These are phyloP conservation scores for Metschnikowia sp. DNA, from an alignment of 805 yeast species.

Conservation along the genomic window DNA sequence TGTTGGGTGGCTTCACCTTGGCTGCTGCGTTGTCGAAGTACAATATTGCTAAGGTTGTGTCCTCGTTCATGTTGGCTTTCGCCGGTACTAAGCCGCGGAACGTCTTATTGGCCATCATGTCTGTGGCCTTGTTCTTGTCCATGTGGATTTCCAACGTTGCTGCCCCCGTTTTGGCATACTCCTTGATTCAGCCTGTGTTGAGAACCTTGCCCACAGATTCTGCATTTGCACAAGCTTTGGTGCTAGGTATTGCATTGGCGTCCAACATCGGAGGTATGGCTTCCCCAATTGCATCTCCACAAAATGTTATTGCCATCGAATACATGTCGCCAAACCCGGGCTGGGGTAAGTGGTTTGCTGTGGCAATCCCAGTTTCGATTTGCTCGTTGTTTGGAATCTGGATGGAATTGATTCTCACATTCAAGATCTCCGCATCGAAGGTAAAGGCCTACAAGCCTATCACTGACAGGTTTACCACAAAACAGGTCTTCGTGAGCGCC, in stretches of 20 bases:
- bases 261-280: slow-evolving; percentile 96
- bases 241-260: slow-evolving; percentile 89
- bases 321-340: slow-evolving; percentile 73
- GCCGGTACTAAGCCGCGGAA: slow-evolving; percentile 86
- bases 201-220: slow-evolving; percentile 79
- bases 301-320: slow-evolving; percentile 86
- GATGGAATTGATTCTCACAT: slow-evolving; percentile 64
- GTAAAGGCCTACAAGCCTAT: slow-evolving; percentile 60
- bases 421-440: slow-evolving; percentile 49
- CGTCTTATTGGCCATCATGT: slow-evolving; percentile 77
- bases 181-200: slow-evolving; percentile 85
- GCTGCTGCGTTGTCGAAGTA: slow-evolving; percentile 94
- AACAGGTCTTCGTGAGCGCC: slow-evolving; percentile 70
- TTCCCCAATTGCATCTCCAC: slow-evolving; percentile 96
- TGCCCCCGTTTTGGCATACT: slow-evolving; percentile 89
- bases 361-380: slow-evolving; percentile 76
- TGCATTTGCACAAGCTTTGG: slow-evolving; percentile 75
- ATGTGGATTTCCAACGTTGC: slow-evolving; percentile 98
- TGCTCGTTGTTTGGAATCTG: slow-evolving; percentile 66
- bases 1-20: slow-evolving; percentile 89
- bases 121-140: slow-evolving; percentile 77
- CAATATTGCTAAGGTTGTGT: slow-evolving; percentile 80
- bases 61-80: slow-evolving; percentile 73
- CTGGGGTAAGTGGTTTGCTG: slow-evolving; percentile 93
- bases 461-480: slow-evolving; percentile 62